Conservation (phyloP, 2,329 filamentous ascomycete species). For the Pseudogymnoascus pannorum region DNA sequence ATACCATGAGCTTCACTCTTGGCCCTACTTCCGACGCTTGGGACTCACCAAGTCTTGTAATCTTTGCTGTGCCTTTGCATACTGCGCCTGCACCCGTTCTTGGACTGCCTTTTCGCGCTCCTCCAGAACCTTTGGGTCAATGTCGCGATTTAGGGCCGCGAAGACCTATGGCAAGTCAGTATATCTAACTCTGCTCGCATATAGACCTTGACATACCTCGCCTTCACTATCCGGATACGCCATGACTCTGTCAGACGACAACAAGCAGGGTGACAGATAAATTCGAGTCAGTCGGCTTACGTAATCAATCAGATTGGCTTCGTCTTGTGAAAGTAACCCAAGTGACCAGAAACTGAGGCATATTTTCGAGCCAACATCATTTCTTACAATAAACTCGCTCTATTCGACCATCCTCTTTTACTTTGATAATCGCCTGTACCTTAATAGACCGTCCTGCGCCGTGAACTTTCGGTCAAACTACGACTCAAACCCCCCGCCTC, state of each 20-base stretch:
- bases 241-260: neutral
- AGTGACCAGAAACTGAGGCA: conserved; percentile 15
- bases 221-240: conserved; percentile 29
- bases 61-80: conserved; percentile 48
- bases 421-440: neutral
- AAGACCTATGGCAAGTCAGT: conserved; percentile 41
- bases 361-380: conserved; percentile 13
- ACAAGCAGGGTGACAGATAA: conserved; percentile 1
- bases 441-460: neutral
- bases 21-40: neutral
- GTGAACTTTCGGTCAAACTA: neutral
- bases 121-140: conserved; percentile 51
- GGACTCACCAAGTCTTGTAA: conserved; percentile 55
- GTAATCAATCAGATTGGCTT: neutral
- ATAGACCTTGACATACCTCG: conserved; percentile 34
- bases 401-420: neutral
- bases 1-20: neutral
- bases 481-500: neutral
- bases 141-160: conserved; percentile 49
- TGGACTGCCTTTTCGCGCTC: conserved; percentile 53
- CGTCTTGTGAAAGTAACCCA: neutral
- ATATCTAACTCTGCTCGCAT: conserved; percentile 28
- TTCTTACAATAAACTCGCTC: neutral
- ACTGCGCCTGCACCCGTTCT: conserved; percentile 27
- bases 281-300: conserved; percentile 3